phyloP scores from a whole-genome alignment of 768 basidiomycete genomes.

The Lactarius deliciosus region DNA sequence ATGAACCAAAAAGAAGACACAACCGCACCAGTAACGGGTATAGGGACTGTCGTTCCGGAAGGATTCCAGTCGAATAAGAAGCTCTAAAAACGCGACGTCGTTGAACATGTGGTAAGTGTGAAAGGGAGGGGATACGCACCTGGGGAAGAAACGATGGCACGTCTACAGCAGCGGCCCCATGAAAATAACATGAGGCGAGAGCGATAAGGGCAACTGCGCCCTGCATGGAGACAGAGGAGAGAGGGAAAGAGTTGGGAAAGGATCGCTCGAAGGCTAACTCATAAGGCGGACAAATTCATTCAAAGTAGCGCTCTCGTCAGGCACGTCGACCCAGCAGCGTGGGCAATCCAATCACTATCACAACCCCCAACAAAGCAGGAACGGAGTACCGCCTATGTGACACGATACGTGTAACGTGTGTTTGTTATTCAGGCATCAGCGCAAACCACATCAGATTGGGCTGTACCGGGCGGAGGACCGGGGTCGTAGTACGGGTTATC shows the following conservation, averaged over 20 bases:
- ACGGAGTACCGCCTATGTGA: background rate
- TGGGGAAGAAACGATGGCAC: constrained; percentile 14
- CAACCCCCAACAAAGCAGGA: background rate
- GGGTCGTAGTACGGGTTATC: constrained; percentile 71
- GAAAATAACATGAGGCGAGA: constrained; percentile 1
- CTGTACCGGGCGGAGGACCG: constrained; percentile 52
- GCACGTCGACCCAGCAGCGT: background rate
- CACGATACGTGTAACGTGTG: background rate
- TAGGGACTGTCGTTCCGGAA: constrained; percentile 34
- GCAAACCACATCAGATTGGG: background rate
- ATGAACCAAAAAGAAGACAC: background rate
- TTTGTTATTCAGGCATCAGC: background rate
- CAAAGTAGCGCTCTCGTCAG: background rate
- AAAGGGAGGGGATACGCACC: constrained; percentile 5
- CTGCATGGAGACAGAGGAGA: background rate
- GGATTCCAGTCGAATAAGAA: constrained; percentile 38
- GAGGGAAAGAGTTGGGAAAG: background rate
- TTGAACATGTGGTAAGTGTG: background rate
- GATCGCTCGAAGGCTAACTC: background rate
- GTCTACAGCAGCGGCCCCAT: background rate
- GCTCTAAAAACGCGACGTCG: constrained; percentile 25
- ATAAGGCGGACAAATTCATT: background rate
- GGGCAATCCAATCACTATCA: background rate
- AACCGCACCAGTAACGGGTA: constrained; percentile 35
- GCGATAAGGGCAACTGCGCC: background rate